A percentile compares a stretch with the other conserved stretches of the same genome.
Conservation (phyloP, 139 green algal species). For the Closterium sp. region DNA sequence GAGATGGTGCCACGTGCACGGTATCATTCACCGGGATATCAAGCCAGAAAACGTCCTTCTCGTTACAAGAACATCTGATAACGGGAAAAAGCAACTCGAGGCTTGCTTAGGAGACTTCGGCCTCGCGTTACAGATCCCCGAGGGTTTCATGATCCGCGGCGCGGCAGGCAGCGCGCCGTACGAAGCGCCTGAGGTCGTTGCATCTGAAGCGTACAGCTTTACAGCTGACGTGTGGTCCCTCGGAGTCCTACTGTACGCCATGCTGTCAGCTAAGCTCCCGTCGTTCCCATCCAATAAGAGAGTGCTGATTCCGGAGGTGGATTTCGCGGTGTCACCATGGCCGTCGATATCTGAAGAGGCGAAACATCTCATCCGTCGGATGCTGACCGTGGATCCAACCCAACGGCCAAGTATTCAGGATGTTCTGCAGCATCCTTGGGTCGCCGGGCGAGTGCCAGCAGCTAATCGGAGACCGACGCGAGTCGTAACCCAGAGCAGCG, state of each 20-base stretch:
- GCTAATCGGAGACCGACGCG: not conserved
- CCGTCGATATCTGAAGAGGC: conserved; percentile 10
- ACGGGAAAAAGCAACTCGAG: not conserved
- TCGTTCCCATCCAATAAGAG: not conserved
- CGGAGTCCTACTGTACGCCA: conserved; percentile 29
- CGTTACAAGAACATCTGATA: not conserved
- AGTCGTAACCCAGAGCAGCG: not conserved
- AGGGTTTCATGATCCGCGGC: not conserved
- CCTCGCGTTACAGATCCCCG: not conserved
- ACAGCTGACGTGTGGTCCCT: conserved; percentile 20
- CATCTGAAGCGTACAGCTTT: not conserved
- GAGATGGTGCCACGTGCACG: not conserved
- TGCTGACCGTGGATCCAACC: conserved; percentile 15
- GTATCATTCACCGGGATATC: not conserved
- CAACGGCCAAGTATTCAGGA: not conserved
- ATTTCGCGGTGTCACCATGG: conserved; percentile 5
- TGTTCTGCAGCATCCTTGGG: conserved; percentile 13
- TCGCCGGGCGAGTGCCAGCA: not conserved
- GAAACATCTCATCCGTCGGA: conserved; percentile 7
- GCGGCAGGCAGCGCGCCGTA: conserved; percentile 3
- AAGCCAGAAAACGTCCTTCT: not conserved
- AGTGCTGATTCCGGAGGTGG: not conserved
- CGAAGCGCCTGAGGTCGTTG: conserved; percentile 18
- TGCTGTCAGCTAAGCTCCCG: conserved; percentile 13
- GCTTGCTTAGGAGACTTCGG: conserved; percentile 18